Evolutionary conservation across 345 rosid species (phyloP).

Genomic region (Ceriops decandra): DNA sequence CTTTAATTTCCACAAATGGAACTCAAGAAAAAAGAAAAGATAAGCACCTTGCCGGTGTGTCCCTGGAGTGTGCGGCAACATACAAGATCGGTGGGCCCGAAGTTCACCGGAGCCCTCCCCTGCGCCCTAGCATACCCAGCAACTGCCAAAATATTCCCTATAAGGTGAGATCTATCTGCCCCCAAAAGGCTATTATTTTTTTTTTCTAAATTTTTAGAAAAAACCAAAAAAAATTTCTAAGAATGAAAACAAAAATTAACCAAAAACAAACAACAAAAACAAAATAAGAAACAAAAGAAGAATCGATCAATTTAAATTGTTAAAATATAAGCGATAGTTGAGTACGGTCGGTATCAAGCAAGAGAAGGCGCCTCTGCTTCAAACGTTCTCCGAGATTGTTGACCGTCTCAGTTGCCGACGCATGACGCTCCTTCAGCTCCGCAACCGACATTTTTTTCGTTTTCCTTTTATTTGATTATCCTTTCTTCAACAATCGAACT

Average conservation of each 20-base stretch:
- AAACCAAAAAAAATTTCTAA: slow-evolving; percentile 20
- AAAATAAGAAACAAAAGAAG: background rate
- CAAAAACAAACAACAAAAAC: background rate
- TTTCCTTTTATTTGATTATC: too few species aligned
- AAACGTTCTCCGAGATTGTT: slow-evolving; percentile 63
- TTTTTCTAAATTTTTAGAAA: background rate
- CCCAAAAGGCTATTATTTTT: too few species aligned
- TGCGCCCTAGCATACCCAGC: slow-evolving; percentile 62
- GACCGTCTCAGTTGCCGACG: slow-evolving; percentile 59
- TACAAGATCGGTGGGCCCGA: slow-evolving; percentile 88
- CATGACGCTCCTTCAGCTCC: slow-evolving; percentile 88
- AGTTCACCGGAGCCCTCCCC: slow-evolving; percentile 61
- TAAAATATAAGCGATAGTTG: too few species aligned
- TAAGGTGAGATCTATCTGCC: slow-evolving; percentile 14
- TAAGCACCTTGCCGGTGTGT: slow-evolving; percentile 75
- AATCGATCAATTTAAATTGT: too few species aligned
- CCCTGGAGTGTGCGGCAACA: slow-evolving; percentile 96
- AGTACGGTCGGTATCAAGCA: slow-evolving; percentile 79
- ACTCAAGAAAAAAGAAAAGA: background rate
- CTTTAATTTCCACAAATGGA: background rate
- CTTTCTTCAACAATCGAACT: background rate
- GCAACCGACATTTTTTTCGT: slow-evolving; percentile 57
- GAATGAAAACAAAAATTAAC: slow-evolving; percentile 1
- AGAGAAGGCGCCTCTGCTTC: slow-evolving; percentile 72
- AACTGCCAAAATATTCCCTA: slow-evolving; percentile 39